phyloP scores from a whole-genome alignment of 805 yeast species.

The Pichia cephalocereana region DNA sequence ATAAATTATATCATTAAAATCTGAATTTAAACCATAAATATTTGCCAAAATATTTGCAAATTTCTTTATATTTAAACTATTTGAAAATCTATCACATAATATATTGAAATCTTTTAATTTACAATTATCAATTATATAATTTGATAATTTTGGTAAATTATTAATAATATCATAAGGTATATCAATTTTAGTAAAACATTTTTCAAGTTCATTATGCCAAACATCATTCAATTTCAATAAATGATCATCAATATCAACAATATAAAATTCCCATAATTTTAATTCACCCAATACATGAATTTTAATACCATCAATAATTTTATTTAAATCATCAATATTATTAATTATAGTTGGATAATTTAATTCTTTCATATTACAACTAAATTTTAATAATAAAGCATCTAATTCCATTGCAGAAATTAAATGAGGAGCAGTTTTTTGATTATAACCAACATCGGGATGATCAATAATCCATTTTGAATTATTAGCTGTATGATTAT shows the following conservation, averaged over 20 bases:
- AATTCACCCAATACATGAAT: slow-evolving; percentile 56
- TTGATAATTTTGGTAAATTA: slow-evolving; percentile 40
- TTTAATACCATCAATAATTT: slow-evolving; percentile 59
- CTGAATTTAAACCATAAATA: slow-evolving; percentile 23
- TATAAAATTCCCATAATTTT: slow-evolving; percentile 84
- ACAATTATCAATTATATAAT: slow-evolving; percentile 37
- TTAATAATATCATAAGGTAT: slow-evolving; percentile 36
- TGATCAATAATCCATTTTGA: slow-evolving; percentile 77
- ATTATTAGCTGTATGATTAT: slow-evolving; percentile 91
- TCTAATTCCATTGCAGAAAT: slow-evolving; percentile 80
- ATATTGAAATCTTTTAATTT: slow-evolving; percentile 30
- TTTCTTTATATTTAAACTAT: slow-evolving; percentile 40
- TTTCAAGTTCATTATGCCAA: slow-evolving; percentile 22
- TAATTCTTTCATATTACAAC: slow-evolving; percentile 42
- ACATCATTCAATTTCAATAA: slow-evolving; percentile 29
- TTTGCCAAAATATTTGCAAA: slow-evolving; percentile 45
- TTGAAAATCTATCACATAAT: slow-evolving; percentile 40
- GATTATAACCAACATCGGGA: slow-evolving; percentile 87
- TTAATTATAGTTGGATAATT: slow-evolving; percentile 55
- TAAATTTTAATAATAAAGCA: slow-evolving; percentile 53
- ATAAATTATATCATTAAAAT: slow-evolving; percentile 16
- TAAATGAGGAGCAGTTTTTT: slow-evolving; percentile 83
- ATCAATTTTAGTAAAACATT: slow-evolving; percentile 20
- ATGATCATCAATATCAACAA: slow-evolving; percentile 44
- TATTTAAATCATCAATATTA: slow-evolving; percentile 43